A percentile compares a stretch with the other conserved stretches of the same genome.
These are phyloP conservation scores for Geopyxis carbonaria DNA, from an alignment of 495 filamentous ascomycete species.

Conservation along the genomic window DNA sequence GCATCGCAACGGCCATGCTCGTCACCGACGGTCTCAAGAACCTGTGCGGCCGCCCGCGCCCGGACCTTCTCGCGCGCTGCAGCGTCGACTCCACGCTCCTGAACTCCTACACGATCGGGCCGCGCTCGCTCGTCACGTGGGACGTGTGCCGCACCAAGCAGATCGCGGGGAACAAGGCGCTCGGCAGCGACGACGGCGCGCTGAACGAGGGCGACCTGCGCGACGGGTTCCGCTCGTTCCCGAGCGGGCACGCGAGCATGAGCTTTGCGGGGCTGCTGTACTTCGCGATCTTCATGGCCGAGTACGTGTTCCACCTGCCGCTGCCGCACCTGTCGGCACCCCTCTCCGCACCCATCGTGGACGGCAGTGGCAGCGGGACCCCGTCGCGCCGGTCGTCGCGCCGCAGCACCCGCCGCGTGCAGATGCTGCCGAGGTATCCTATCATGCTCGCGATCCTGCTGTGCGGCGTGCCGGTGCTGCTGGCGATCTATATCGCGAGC, in stretches of 20 bases:
- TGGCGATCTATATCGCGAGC: constrained; percentile 42
- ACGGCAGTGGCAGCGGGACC: no score
- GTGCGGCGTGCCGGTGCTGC: constrained; percentile 27
- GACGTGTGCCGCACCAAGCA: constrained; percentile 8
- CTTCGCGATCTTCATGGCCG: constrained; percentile 46
- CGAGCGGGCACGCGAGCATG: constrained; percentile 50
- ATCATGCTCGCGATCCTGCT: constrained; percentile 41
- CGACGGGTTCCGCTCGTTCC: constrained; percentile 52
- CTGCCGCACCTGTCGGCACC: constrained; percentile 9
- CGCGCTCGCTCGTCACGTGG: constrained; percentile 10
- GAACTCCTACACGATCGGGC: constrained; percentile 17
- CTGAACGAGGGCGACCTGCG: constrained; percentile 30
- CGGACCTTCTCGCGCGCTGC: constrained; percentile 46
- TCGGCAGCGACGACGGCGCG: constrained; percentile 28
- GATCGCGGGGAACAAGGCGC: not conserved
- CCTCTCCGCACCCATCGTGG: constrained; percentile 26
- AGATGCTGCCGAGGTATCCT: constrained; percentile 42
- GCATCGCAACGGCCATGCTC: constrained; percentile 38
- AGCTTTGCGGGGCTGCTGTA: constrained; percentile 48
- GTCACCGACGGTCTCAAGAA: constrained; percentile 47
- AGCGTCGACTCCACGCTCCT: constrained; percentile 33
- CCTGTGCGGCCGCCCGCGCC: constrained; percentile 45
- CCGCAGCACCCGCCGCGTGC: constrained; percentile 26
- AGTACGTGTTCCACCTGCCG: constrained; percentile 45
- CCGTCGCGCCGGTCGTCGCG: not conserved